Percentiles rank a stretch among this genome's conserved stretches.
These are phyloP conservation scores for Hymenotorrendiella dingleyae DNA, from an alignment of 2,329 filamentous ascomycete genomes.

Conservation along the genomic window DNA sequence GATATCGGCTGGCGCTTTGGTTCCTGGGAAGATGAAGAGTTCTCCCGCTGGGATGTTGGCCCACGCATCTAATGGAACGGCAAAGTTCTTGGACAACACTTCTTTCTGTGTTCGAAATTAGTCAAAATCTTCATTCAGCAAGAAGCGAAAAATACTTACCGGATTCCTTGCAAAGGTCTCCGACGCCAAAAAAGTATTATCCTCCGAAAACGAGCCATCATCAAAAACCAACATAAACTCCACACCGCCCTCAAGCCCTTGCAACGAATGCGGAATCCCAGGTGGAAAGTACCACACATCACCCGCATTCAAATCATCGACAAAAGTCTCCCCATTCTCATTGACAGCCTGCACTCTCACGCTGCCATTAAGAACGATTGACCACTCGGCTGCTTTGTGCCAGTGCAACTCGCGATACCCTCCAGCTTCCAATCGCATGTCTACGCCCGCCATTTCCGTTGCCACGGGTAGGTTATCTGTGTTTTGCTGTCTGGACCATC, in stretches of 20 bases:
- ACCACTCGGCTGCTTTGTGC: slow-evolving; percentile 78
- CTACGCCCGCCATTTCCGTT: slow-evolving; percentile 68
- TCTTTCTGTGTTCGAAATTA: slow-evolving; percentile 29
- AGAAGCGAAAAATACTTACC: slow-evolving; percentile 11
- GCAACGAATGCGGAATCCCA: slow-evolving; percentile 71
- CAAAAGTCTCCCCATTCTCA: slow-evolving; percentile 68
- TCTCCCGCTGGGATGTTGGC: slow-evolving; percentile 41
- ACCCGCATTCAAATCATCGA: slow-evolving; percentile 70
- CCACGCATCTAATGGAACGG: slow-evolving; percentile 41
- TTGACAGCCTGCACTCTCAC: slow-evolving; percentile 69
- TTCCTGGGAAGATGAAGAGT: slow-evolving; percentile 49
- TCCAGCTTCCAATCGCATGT: slow-evolving; percentile 69
- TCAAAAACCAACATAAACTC: slow-evolving; percentile 61
- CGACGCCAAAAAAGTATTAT: slow-evolving; percentile 67
- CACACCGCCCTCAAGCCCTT: slow-evolving; percentile 62
- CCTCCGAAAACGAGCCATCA: slow-evolving; percentile 52
- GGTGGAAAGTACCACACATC: slow-evolving; percentile 61
- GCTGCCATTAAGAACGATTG: slow-evolving; percentile 64
- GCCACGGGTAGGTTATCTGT: slow-evolving; percentile 58
- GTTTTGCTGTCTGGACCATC: slow-evolving; percentile 72
- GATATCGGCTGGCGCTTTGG: slow-evolving; percentile 40
- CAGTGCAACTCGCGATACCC: slow-evolving; percentile 74
- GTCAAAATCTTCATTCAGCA: not conserved
- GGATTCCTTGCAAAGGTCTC: slow-evolving; percentile 57
- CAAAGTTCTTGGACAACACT: slow-evolving; percentile 50